Conservation (phyloP, 371 early-diverging fungal species). For the Sporodiniella umbellata region DNA sequence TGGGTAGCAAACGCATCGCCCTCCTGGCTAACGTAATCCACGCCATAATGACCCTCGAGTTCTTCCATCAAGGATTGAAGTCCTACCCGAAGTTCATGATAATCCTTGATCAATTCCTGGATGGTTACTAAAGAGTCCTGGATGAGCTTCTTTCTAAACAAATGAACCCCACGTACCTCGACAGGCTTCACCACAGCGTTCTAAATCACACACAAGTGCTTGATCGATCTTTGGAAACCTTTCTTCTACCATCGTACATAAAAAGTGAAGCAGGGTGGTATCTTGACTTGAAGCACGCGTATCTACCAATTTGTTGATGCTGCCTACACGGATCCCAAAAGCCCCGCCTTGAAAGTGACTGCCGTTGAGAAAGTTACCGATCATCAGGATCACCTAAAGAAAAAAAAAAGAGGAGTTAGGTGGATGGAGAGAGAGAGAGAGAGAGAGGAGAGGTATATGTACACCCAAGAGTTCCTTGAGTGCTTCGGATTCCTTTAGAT, state of each 20-base stretch:
- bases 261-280: conserved; percentile 77
- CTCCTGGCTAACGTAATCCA: conserved; percentile 17
- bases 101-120: conserved; percentile 53
- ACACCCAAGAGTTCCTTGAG: conserved; percentile 56
- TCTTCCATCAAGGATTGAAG: conserved; percentile 48
- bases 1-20: conserved; percentile 40
- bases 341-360: conserved; percentile 86
- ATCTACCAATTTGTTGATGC: conserved; percentile 85
- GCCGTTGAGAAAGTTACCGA: conserved; percentile 94
- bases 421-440: no score
- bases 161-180: conserved; percentile 48
- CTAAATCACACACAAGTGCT: no score
- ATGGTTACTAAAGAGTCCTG: conserved; percentile 38
- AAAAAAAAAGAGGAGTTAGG: no score
- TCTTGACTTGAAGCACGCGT: conserved; percentile 70
- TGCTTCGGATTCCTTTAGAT: conserved; percentile 46
- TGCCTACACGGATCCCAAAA: conserved; percentile 86
- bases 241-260: conserved; percentile 64
- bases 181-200: conserved; percentile 72
- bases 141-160: not conserved
- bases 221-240: conserved; percentile 63
- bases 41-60: conserved; percentile 38
- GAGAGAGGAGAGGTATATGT: no score
- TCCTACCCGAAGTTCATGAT: conserved; percentile 57
- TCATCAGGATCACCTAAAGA: conserved; percentile 79